These are phyloP conservation scores for Fraxinus anomala DNA, from an alignment of 257 asterid genomes.

Conservation along the genomic window DNA sequence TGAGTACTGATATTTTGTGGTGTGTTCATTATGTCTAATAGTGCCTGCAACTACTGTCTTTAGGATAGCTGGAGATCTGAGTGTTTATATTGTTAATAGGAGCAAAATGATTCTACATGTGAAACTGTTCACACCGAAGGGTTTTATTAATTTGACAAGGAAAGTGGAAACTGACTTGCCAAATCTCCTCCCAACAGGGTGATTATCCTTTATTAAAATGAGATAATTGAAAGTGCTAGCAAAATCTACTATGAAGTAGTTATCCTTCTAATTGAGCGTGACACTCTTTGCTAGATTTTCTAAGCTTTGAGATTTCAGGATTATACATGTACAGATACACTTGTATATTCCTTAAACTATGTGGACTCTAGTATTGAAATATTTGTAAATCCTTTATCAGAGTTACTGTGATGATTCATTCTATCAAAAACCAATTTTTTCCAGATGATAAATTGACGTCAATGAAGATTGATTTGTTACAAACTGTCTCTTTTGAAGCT, in stretches of 20 bases:
- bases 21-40: background rate
- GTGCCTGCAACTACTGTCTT: background rate
- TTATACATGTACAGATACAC: background rate
- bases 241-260: background rate
- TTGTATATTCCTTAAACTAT: background rate
- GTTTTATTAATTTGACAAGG: background rate
- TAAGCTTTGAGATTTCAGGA: background rate
- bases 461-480: background rate
- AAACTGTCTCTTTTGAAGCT: background rate
- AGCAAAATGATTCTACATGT: background rate
- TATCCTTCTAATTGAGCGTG: background rate
- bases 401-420: background rate
- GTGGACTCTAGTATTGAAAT: background rate
- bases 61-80: background rate
- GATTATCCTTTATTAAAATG: background rate
- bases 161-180: background rate
- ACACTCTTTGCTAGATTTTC: background rate
- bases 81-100: background rate
- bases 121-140: background rate
- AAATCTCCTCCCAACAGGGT: background rate
- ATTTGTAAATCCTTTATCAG: background rate
- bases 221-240: background rate
- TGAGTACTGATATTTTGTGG: background rate
- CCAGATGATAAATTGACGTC: background rate
- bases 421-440: background rate